Base-by-base conservation (phyloP, 1,284 basidiomycete species). In the Rhodofomes roseus region DNA sequence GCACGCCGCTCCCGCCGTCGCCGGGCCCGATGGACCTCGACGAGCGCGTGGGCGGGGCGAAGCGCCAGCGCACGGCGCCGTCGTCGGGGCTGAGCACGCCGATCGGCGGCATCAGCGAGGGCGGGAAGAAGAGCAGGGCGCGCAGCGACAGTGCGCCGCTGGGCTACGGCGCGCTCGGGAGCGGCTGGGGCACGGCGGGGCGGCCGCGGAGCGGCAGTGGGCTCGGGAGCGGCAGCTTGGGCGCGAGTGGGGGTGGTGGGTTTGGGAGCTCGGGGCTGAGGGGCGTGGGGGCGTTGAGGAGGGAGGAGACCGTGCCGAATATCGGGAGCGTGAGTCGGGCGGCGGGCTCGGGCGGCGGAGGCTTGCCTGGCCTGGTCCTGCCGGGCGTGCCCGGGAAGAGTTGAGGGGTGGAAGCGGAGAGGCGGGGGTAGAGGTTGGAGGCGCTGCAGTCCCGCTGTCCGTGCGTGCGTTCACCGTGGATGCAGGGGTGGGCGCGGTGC, bases 101-200 rank as follows among this genome's bases (percentile, higher is more conserved):
- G 25, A 60, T 57, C 41, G 62, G 60, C 34, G 60, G 60, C 41
- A 63, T 63, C 29, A 61, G 60, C 44, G 59, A 62, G 46, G 54
- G 62, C 56, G 60, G 67, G 55, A 73, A 74, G 66, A 75, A 75
- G 60, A 70, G 73, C 39, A 74, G 80, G n/a, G 78, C 79, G 36
- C 69, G 80, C 40, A 80, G 79, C 66, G 80, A 81, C 61, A 77
- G 76, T 16, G 80, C 79, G 40, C 80, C 80, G 58, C 70, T 81
- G 25, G 79, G 78, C 27, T 77, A 79, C 58, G 73, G 73, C 34
- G 31, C 6, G 31, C 50, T 52, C 5, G 65, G 76, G 22, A 72
- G 69, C 36, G 52, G 62, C 14, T 70, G 61, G 53, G 75, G 74
- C 73, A 66, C 68, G 55, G 65, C 69, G 60, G 72, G 71, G 46